Percentiles rank a stretch among this genome's conserved stretches.
phyloP scores from a whole-genome alignment of 2,329 filamentous ascomycete genomes.

The Rhinocladiella mackenziei region DNA sequence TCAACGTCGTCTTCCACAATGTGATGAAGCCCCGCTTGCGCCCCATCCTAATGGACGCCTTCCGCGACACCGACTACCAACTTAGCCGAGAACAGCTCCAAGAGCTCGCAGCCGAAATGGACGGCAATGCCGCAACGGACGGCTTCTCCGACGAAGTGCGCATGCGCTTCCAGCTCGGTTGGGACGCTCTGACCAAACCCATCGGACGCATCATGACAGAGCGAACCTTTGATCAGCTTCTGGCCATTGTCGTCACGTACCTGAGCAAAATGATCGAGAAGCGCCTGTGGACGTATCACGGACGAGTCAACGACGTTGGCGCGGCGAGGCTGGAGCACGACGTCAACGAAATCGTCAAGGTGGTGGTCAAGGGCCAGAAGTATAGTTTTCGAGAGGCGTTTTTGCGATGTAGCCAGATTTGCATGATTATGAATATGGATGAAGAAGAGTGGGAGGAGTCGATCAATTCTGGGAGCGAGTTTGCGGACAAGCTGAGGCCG shows the following conservation, averaged over 20 bases:
- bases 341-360: slow-evolving; percentile 66
- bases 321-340: slow-evolving; percentile 81
- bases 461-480: slow-evolving; percentile 43
- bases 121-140: slow-evolving; percentile 31
- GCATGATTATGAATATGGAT: slow-evolving; percentile 88
- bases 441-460: slow-evolving; percentile 91
- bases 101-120: slow-evolving; percentile 33
- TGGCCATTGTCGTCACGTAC: slow-evolving; percentile 69
- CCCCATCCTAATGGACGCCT: slow-evolving; percentile 79
- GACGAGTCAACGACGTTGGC: slow-evolving; percentile 74
- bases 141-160: slow-evolving; percentile 62
- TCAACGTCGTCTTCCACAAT: slow-evolving; percentile 80
- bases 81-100: slow-evolving; percentile 48
- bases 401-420: slow-evolving; percentile 70
- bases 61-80: slow-evolving; percentile 86
- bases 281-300: slow-evolving; percentile 74
- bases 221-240: slow-evolving; percentile 69
- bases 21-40: slow-evolving; percentile 81
- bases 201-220: slow-evolving; percentile 79
- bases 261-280: slow-evolving; percentile 80
- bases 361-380: slow-evolving; percentile 55
- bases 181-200: slow-evolving; percentile 80
- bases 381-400: slow-evolving; percentile 78
- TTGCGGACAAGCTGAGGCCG: slow-evolving; percentile 61
- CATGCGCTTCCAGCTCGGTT: slow-evolving; percentile 75